Evolutionary conservation across 345 rosid species (phyloP), one percentile per base, ranked within the genome.

Genomic region (Corchorus capsularis): DNA sequence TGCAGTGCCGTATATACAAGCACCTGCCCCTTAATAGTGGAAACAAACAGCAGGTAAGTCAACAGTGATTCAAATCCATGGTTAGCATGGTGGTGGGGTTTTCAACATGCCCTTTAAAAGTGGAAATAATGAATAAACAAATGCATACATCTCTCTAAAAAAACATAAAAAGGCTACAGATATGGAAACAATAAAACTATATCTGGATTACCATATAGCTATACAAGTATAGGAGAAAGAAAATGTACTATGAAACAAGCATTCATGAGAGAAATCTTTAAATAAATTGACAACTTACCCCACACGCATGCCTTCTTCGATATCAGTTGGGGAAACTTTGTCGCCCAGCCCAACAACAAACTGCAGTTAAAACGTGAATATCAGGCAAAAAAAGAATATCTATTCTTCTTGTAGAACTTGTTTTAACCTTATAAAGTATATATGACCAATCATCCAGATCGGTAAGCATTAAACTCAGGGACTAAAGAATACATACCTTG

Each of bases 301-400:
- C 0, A 93, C 97, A 41, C 98, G 90, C 99, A 93, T 93, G 91
- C 98, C 99, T 86, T 96, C 98, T 86, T 96, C 99, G 17, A 96
- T 93, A 54, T 93, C 98, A 52, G 98, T 93, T 3, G 98, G 98
- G 27, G 98, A 93, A 55, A 96, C 99, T 81, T 96, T 96, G 84
- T 96, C 99, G 7, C 99, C 98, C 53, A 93, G 94, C 27, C 99
- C 97, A 88, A 93, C 98, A 80, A 96, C 98, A 85, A 96, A 96
- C 97, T 95, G 88, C 69, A 78, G 32, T 17, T 45, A 6, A 5
- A 52, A 17, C 49, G 53, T 52, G n/a, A 11, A 59, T 14, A 78
- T 62, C 27, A 77, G 63, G 35, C 11, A 71, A 60, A 63, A 22
- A 27, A 22, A 2, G 4, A 27, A 20, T 45, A n/a, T 27, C 27